Conservation (phyloP, 805 yeast species). For the Danielia oregonensis region DNA sequence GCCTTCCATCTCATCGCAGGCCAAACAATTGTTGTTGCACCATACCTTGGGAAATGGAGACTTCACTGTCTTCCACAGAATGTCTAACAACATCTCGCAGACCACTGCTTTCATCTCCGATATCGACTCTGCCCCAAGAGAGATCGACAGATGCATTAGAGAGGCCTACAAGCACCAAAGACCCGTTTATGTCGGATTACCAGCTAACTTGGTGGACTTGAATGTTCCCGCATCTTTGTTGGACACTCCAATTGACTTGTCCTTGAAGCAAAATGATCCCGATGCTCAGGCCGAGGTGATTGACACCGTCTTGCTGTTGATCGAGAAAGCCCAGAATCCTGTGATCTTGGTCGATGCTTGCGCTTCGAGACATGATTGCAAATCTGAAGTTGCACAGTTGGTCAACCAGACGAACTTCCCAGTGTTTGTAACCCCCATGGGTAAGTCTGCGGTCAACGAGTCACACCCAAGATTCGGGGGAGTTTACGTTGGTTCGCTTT, state of each 20-base stretch:
- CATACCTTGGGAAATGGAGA: conserved; percentile 85
- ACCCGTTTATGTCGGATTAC: conserved; percentile 80
- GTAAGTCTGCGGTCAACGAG: conserved; percentile 78
- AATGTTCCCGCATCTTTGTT: conserved; percentile 54
- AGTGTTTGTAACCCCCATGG: conserved; percentile 86
- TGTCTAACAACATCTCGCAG: conserved; percentile 70
- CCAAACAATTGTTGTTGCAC: conserved; percentile 69
- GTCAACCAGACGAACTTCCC: conserved; percentile 73
- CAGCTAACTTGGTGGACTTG: conserved; percentile 74
- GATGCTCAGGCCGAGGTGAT: conserved; percentile 65
- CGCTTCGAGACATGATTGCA: conserved; percentile 72
- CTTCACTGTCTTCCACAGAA: conserved; percentile 72
- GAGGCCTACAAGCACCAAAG: conserved; percentile 69
- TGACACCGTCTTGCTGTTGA: conserved; percentile 45
- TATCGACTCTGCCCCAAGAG: conserved; percentile 60
- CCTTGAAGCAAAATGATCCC: conserved; percentile 53
- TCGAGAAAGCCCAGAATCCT: conserved; percentile 62
- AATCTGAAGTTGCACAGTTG: conserved; percentile 57
- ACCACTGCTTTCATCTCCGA: conserved; percentile 65
- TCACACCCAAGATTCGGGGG: conserved; percentile 59
- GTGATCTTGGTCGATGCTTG: conserved; percentile 82
- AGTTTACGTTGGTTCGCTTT: conserved; percentile 79
- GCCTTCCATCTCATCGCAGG: conserved; percentile 72
- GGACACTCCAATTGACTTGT: conserved; percentile 61
- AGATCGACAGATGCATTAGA: conserved; percentile 71